Evolutionary conservation across 2,329 filamentous ascomycete species (phyloP).

Genomic region (Thielaviopsis ethacetica): DNA sequence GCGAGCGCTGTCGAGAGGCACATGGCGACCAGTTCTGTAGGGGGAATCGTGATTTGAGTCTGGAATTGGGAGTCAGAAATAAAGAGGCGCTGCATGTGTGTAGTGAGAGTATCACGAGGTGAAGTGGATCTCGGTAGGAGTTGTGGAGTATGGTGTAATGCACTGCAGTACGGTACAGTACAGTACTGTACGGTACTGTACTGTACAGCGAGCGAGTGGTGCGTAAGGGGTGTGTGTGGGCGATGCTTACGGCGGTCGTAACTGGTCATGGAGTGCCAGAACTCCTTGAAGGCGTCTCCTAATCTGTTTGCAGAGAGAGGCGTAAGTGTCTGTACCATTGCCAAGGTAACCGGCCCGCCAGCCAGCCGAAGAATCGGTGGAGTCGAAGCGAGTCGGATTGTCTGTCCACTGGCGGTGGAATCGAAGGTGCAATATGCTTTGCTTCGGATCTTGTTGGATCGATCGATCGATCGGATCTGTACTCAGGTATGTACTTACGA

Average conservation of each 20-base stretch:
- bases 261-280: conserved; percentile 85
- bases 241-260: conserved; percentile 46
- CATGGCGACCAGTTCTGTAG: conserved; percentile 77
- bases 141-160: too few species aligned
- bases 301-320: conserved; percentile 28
- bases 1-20: conserved; percentile 71
- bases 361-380: too few species aligned
- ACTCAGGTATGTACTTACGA: background rate
- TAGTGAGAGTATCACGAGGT: too few species aligned
- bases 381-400: too few species aligned
- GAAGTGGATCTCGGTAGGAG: too few species aligned
- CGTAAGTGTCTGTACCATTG: background rate
- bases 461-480: too few species aligned
- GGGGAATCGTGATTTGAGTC: conserved; percentile 90
- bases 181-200: background rate
- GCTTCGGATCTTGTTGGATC: too few species aligned
- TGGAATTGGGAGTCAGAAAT: conserved; percentile 20
- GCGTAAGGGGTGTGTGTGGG: background rate
- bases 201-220: too few species aligned
- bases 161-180: background rate
- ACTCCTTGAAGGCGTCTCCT: conserved; percentile 61
- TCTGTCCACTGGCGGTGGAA: background rate
- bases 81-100: too few species aligned
- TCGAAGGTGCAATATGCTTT: too few species aligned
- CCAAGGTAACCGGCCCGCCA: too few species aligned